A percentile compares a stretch with the other conserved stretches of the same genome.
phyloP scores from a whole-genome alignment of 116 monocot genomes.

The Cymodocea nodosa region DNA sequence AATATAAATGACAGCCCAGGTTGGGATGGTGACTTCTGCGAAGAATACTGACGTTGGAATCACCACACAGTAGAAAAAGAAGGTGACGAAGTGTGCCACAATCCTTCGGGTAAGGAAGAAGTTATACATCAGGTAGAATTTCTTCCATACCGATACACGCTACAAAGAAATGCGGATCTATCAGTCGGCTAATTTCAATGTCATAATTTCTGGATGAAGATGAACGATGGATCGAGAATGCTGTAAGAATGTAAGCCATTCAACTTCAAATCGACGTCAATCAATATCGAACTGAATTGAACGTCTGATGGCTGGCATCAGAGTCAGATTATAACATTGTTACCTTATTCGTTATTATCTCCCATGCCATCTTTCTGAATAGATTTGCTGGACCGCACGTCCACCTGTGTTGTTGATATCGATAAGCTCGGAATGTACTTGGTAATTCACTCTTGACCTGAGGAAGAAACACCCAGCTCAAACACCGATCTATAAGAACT shows the following conservation, averaged over 20 bases:
- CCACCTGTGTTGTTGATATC: conserved; percentile 69
- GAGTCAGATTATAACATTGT: too few relatives aligned
- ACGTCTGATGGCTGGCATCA: too few relatives aligned
- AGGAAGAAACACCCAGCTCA: not conserved
- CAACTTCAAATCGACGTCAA: too few relatives aligned
- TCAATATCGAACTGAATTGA: too few relatives aligned
- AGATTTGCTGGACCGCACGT: conserved; percentile 64
- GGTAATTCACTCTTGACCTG: conserved; percentile 71
- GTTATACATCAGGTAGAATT: conserved; percentile 54
- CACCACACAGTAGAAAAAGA: conserved; percentile 53
- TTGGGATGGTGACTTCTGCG: conserved; percentile 46
- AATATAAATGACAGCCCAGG: conserved; percentile 47
- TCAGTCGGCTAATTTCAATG: too few relatives aligned
- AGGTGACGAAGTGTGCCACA: conserved; percentile 40
- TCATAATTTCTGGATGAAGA: not conserved
- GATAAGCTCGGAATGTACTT: conserved; percentile 63
- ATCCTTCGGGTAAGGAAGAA: conserved; percentile 68
- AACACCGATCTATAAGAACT: not conserved
- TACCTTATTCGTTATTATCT: conserved; percentile 42
- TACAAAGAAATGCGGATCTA: conserved; percentile 12
- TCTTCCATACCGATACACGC: conserved; percentile 39
- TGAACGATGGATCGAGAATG: not conserved
- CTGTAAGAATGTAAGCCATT: too few relatives aligned
- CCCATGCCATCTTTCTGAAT: conserved; percentile 40
- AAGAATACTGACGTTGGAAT: conserved; percentile 44